Evolutionary conservation across 1,284 basidiomycete species (phyloP), one percentile per base, ranked within the genome.

Genomic region (Pulchroboletus neoregius): DNA sequence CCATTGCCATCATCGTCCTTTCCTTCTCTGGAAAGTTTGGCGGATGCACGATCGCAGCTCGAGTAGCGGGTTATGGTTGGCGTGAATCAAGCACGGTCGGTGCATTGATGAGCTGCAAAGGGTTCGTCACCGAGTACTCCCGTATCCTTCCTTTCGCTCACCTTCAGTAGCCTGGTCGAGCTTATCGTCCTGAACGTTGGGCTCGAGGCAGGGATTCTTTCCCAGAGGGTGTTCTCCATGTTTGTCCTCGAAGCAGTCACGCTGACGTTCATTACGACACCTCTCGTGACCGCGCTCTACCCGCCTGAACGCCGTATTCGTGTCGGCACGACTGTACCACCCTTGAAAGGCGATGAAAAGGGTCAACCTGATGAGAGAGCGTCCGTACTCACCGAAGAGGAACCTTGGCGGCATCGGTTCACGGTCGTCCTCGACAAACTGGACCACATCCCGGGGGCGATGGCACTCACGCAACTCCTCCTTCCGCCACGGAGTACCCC

Each of bases 141-240:
- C 8, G 18, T 6, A 9, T 46, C 10, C 5, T 22, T 12, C 32
- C 23, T 30, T 24, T 26, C 18, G 27, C 42, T 47, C 4, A 43
- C 22, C 7, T 33, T 18, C 12, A n/a, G 5, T 44, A 88, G 87
- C 49, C 72, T 93, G 8, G 86, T 92, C 9, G 91, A 94, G 63
- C 78, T 96, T 27, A 96, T 98, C 58, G 94, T 97, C 7, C 81
- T 98, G 56, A 98, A 99, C 63, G 88, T 98, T 54, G 95, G 94
- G 33, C 75, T 94, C 1, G 70, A 76, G 5, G 94, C 93, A 0
- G 78, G 80, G 0, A 94, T 98, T 54, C 75, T 99, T 36, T 82
- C 88, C 24, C 75, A 68, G 71, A 70, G 70, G 28, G 81, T 87
- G 2, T 88, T 87, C 58, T 84, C 84, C 4, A 96, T 96, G 91